These are phyloP conservation scores for Alternaria arbusti DNA, from an alignment of 2,329 filamentous ascomycete genomes.

Conservation along the genomic window DNA sequence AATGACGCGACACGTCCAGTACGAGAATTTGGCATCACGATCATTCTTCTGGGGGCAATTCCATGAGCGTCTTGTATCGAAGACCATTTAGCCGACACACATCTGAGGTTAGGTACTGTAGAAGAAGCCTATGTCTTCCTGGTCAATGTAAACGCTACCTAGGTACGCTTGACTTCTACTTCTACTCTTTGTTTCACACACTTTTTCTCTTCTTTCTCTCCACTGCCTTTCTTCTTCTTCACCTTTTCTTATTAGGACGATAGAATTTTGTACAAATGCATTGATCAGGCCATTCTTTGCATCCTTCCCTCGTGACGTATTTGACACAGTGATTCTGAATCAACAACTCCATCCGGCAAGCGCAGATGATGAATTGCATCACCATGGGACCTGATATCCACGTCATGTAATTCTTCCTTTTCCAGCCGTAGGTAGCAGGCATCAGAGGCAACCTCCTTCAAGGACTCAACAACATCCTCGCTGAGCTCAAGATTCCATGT, in stretches of 20 bases:
- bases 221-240: neutral
- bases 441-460: constrained; percentile 11
- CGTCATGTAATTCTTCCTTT: constrained; percentile 24
- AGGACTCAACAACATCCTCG: constrained; percentile 25
- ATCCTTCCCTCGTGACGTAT: constrained; percentile 25
- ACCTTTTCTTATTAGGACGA: neutral
- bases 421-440: neutral
- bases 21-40: too few species aligned
- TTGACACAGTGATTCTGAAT: constrained; percentile 23
- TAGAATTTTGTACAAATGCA: neutral
- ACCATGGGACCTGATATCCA: constrained; percentile 26
- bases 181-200: neutral
- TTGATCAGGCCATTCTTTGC: constrained; percentile 10
- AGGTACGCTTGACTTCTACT: neutral
- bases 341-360: constrained; percentile 25
- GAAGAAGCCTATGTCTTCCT: neutral
- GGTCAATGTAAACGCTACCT: neutral
- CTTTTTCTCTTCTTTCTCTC: neutral
- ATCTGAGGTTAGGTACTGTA: neutral
- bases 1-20: too few species aligned
- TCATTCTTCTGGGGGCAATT: too few species aligned
- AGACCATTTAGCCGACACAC: neutral
- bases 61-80: too few species aligned
- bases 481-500: constrained; percentile 27
- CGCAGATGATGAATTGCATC: constrained; percentile 27